These are phyloP conservation scores for Aspergillus fijiensis DNA, from an alignment of 2,329 filamentous ascomycete genomes.

Conservation along the genomic window DNA sequence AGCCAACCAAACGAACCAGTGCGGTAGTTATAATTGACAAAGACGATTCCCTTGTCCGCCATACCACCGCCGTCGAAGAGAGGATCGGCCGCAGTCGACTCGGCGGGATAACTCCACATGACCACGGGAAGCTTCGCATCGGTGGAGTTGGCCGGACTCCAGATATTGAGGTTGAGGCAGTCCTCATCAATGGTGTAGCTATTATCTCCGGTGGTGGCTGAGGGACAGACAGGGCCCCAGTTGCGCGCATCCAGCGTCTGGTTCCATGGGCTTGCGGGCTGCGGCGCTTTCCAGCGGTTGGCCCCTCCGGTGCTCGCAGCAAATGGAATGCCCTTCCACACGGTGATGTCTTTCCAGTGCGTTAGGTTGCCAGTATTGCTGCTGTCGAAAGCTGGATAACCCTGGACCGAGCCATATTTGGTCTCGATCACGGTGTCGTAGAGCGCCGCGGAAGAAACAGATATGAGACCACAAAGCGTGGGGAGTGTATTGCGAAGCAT, in stretches of 20 bases:
- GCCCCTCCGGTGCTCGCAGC: background rate
- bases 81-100: background rate
- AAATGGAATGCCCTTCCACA: background rate
- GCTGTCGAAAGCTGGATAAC: background rate
- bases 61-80: background rate
- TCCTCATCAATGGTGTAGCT: background rate
- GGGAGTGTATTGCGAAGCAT: too few species aligned
- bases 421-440: background rate
- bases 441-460: background rate
- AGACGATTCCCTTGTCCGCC: background rate
- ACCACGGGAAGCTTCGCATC: background rate
- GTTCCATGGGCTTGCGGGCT: background rate
- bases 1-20: background rate
- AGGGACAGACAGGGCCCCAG: background rate
- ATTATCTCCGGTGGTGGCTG: background rate
- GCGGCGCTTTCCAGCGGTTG: background rate
- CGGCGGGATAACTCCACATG: background rate
- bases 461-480: too few species aligned
- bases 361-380: background rate
- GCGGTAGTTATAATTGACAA: slow-evolving; percentile 1
- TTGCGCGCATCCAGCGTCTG: background rate
- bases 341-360: background rate
- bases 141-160: background rate
- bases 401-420: background rate
- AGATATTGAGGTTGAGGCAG: background rate